phyloP scores from a whole-genome alignment of 345 rosid genomes.

The Brassica napus region Da-Ae NC_063435.1:28700501-28701000 shows the following conservation, averaged over 20 bases:
- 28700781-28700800: slow-evolving; percentile 32
- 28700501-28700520: slow-evolving; percentile 3
- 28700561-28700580: background rate
- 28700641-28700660: slow-evolving; percentile 20
- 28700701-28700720: slow-evolving; percentile 13
- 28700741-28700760: slow-evolving; percentile 33
- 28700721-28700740: slow-evolving; percentile 30
- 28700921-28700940: background rate
- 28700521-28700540: slow-evolving; percentile 11
- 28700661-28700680: background rate
- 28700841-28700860: background rate
- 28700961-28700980: slow-evolving; percentile 78
- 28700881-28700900: slow-evolving; percentile 19
- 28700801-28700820: slow-evolving; percentile 11
- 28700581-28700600: slow-evolving; percentile 9
- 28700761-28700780: too few relatives aligned
- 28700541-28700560: background rate
- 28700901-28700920: slow-evolving; percentile 12
- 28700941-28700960: background rate
- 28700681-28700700: background rate
- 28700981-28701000: slow-evolving; percentile 83
- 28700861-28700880: background rate
- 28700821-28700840: background rate
- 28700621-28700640: slow-evolving; percentile 29
- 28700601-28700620: slow-evolving; percentile 33